phyloP scores from a whole-genome alignment of 495 filamentous ascomycete species.

The Podospora tetraspora region DNA sequence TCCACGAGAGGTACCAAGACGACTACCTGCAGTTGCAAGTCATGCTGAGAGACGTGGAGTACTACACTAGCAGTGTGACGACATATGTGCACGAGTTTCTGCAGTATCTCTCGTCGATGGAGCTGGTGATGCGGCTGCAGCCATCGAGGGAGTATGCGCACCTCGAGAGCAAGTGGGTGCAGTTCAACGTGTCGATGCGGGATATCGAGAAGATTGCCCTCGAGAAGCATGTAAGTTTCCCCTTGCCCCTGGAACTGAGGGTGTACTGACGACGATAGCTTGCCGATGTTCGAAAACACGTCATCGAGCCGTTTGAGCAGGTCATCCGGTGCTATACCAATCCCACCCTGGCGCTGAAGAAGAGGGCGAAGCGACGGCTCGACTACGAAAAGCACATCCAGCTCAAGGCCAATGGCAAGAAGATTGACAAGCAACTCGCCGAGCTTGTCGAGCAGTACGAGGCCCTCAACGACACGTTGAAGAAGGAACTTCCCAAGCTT shows the following conservation, averaged over 20 bases:
- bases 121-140: conserved; percentile 54
- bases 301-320: conserved; percentile 81
- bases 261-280: conserved; percentile 46
- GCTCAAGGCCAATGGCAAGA: conserved; percentile 65
- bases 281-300: conserved; percentile 66
- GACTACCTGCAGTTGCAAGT: conserved; percentile 87
- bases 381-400: conserved; percentile 68
- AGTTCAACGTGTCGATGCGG: conserved; percentile 71
- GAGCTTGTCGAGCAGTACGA: conserved; percentile 82
- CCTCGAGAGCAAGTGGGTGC: conserved; percentile 85
- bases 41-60: conserved; percentile 82
- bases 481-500: conserved; percentile 85
- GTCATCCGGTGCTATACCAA: conserved; percentile 75
- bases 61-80: conserved; percentile 68
- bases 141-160: conserved; percentile 62
- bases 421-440: conserved; percentile 70
- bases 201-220: conserved; percentile 74
- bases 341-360: conserved; percentile 80
- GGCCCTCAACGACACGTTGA: conserved; percentile 85
- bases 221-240: conserved; percentile 72
- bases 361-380: conserved; percentile 80
- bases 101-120: conserved; percentile 63
- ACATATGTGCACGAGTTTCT: conserved; percentile 67
- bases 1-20: conserved; percentile 75
- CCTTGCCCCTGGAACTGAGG: background rate